A percentile compares a stretch with the other conserved stretches of the same genome.
phyloP scores from a whole-genome alignment of 2,329 filamentous ascomycete genomes.

The Chalaropsis thielavioides region DNA sequence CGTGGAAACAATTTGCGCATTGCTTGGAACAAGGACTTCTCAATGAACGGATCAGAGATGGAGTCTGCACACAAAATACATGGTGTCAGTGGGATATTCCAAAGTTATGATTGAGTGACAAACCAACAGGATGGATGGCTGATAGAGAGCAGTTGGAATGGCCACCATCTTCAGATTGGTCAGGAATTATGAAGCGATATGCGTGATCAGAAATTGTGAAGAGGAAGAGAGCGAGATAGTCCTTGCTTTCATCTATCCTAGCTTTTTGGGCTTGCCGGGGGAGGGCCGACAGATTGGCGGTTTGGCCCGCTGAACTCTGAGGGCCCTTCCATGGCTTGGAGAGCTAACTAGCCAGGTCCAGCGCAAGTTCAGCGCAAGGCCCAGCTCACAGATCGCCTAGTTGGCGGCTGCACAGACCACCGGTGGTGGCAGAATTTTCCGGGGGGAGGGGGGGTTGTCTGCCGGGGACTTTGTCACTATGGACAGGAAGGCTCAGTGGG shows the following conservation, averaged over 20 bases:
- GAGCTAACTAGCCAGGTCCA: background rate
- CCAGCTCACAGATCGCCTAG: background rate
- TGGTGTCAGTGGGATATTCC: too few relatives aligned
- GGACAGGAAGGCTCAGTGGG: background rate
- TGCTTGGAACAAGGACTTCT: background rate
- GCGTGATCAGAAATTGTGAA: background rate
- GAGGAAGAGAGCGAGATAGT: background rate
- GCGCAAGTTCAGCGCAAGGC: background rate
- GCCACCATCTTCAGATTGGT: too few relatives aligned
- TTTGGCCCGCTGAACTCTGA: background rate
- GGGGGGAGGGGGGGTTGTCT: background rate
- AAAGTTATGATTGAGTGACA: too few relatives aligned
- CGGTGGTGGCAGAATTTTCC: background rate
- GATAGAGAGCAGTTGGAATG: too few relatives aligned
- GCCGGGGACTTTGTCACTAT: background rate
- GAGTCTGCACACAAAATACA: background rate
- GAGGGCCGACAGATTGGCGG: background rate
- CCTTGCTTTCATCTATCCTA: too few relatives aligned
- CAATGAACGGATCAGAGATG: background rate
- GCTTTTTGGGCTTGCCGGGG: too few relatives aligned
- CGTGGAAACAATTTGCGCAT: background rate
- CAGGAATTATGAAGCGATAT: too few relatives aligned
- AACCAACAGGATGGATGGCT: too few relatives aligned
- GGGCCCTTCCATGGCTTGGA: background rate
- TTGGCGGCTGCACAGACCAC: conserved; percentile 4